phyloP scores from a whole-genome alignment of 306 rosid genomes.

The Adenanthera pavonina region DNA sequence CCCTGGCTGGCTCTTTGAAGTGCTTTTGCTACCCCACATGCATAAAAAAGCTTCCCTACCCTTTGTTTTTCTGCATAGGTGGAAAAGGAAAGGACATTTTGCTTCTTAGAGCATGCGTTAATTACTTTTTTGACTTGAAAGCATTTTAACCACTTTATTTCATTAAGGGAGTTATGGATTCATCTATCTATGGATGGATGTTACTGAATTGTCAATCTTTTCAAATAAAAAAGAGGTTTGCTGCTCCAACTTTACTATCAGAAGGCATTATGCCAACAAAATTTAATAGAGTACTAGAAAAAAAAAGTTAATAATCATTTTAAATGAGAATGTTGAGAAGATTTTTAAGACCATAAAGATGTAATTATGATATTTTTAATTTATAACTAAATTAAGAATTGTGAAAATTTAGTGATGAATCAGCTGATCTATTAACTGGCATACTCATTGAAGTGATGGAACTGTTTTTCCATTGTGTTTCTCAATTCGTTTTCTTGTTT shows the following conservation, averaged over 20 bases:
- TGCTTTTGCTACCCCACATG: constrained; percentile 75
- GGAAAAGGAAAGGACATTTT: constrained; percentile 6
- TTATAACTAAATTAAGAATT: no score
- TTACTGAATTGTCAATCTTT: constrained; percentile 28
- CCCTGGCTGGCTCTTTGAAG: constrained; percentile 42
- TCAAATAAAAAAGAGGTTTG: constrained; percentile 3
- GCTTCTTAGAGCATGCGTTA: constrained; percentile 14
- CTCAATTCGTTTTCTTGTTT: constrained; percentile 32
- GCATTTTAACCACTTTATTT: constrained; percentile 9
- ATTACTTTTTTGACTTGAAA: neutral
- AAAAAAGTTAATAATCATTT: no score
- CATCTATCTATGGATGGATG: neutral
- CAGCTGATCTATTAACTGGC: constrained; percentile 13
- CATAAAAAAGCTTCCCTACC: constrained; percentile 37
- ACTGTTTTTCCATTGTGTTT: constrained; percentile 16
- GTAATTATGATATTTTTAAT: neutral
- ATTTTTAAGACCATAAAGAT: no score
- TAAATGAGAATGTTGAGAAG: no score
- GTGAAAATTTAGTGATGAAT: neutral
- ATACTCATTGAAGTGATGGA: neutral
- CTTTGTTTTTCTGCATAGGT: constrained; percentile 33
- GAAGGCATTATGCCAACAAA: no score
- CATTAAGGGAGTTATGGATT: constrained; percentile 8
- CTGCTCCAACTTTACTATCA: constrained; percentile 1
- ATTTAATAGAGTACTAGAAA: no score